phyloP scores from a whole-genome alignment of 1,139 yeast species.

The Candida glucosophila region DNA sequence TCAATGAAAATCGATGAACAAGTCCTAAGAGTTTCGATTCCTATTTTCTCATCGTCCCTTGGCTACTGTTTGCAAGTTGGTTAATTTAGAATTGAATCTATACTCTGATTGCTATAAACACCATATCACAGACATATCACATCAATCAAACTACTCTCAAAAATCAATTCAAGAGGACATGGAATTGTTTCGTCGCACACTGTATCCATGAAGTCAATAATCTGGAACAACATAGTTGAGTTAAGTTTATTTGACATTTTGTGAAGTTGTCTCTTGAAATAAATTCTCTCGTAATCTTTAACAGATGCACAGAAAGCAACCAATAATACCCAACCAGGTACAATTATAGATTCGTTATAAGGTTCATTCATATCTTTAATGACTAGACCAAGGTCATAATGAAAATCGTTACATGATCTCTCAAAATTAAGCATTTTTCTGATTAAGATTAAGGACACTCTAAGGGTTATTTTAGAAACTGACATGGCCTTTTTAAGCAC shows the following conservation, averaged over 20 bases:
- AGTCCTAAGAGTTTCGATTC: too few relatives aligned
- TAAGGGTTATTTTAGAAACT: conserved; percentile 2
- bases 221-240: conserved; percentile 4
- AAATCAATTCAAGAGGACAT: neutral
- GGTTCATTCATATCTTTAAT: conserved; percentile 3
- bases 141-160: neutral
- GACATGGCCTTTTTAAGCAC: conserved; percentile 2
- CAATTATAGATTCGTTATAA: conserved; percentile 2
- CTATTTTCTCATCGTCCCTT: too few relatives aligned
- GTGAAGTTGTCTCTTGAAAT: conserved; percentile 1
- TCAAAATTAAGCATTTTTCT: conserved; percentile 3
- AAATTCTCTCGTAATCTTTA: conserved; percentile 1
- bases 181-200: neutral
- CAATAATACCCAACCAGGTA: conserved; percentile 4
- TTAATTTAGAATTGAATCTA: too few relatives aligned
- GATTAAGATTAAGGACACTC: conserved; percentile 2
- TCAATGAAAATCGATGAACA: too few relatives aligned
- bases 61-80: too few relatives aligned
- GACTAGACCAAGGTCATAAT: conserved; percentile 1
- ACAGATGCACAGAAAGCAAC: conserved; percentile 2
- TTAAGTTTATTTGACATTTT: conserved; percentile 2
- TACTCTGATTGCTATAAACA: too few relatives aligned
- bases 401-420: conserved; percentile 2
- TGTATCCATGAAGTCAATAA: conserved; percentile 3
- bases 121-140: neutral